phyloP scores from a whole-genome alignment of 179 eudicot species.

The Dionaea muscipula region DNA sequence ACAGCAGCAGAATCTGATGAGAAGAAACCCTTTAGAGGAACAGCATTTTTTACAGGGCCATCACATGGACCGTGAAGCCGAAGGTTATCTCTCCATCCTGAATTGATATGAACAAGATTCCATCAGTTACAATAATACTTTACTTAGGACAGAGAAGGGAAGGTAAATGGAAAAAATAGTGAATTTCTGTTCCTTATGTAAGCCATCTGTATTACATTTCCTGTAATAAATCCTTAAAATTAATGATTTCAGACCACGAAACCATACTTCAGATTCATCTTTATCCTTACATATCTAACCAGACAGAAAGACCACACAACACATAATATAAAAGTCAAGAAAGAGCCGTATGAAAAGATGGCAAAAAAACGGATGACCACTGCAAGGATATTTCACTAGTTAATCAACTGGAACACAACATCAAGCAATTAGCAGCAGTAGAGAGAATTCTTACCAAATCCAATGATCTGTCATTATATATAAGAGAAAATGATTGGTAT shows the following conservation, averaged over 20 bases:
- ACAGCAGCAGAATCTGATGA: constrained; percentile 53
- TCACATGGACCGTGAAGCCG: constrained; percentile 72
- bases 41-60: constrained; percentile 76
- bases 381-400: not conserved
- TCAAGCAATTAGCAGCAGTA: not conserved
- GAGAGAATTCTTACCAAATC: constrained; percentile 57
- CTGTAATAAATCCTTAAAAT: constrained; percentile 69
- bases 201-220: constrained; percentile 53
- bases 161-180: constrained; percentile 7
- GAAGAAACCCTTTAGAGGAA: constrained; percentile 68
- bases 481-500: constrained; percentile 91
- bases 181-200: constrained; percentile 43
- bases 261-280: constrained; percentile 99
- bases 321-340: too few species aligned
- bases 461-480: constrained; percentile 82
- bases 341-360: not conserved
- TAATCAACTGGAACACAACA: not conserved
- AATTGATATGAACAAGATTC: constrained; percentile 14
- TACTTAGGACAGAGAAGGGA: not conserved
- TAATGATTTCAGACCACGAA: constrained; percentile 83
- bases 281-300: constrained; percentile 90
- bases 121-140: constrained; percentile 7
- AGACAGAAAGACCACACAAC: not conserved
- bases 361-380: not conserved
- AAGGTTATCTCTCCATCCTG: constrained; percentile 74